A percentile compares a stretch with the other conserved stretches of the same genome.
Conservation (phyloP, 176 grass and related monocot genomes). For the Musa schizocarpa region DNA sequence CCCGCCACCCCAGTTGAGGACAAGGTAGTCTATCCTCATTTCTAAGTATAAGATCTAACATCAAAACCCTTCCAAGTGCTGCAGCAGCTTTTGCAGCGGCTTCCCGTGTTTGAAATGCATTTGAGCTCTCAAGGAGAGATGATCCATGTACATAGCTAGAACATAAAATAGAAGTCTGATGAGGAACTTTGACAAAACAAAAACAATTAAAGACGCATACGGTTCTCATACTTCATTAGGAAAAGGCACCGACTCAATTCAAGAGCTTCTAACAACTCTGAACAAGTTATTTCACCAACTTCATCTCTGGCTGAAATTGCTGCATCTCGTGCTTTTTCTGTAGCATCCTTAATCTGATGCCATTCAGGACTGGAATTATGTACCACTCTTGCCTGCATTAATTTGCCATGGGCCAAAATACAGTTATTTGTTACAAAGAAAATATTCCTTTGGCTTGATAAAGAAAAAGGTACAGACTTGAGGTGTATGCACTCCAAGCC, state of each 20-base stretch:
- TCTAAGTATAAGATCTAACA: conserved; percentile 82
- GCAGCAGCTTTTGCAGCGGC: conserved; percentile 44
- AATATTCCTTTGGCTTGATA: neutral
- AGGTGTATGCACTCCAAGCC: conserved; percentile 70
- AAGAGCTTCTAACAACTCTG: conserved; percentile 91
- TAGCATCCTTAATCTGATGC: conserved; percentile 58
- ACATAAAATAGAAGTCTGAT: conserved; percentile 20
- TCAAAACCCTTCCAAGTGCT: conserved; percentile 69
- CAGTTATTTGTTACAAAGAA: neutral
- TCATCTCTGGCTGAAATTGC: conserved; percentile 60
- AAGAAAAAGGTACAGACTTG: conserved; percentile 37
- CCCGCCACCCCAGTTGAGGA: conserved; percentile 85
- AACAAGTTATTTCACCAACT: conserved; percentile 75
- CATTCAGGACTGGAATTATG: conserved; percentile 79
- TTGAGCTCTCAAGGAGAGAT: conserved; percentile 70
- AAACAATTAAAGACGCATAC: conserved; percentile 16
- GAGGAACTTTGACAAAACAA: conserved; percentile 8
- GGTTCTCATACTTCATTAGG: conserved; percentile 73
- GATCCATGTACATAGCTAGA: conserved; percentile 91
- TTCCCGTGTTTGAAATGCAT: conserved; percentile 62
- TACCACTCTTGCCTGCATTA: conserved; percentile 65
- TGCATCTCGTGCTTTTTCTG: conserved; percentile 58
- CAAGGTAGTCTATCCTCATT: conserved; percentile 94
- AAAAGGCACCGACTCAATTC: conserved; percentile 90
- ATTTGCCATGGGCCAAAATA: neutral